Evolutionary conservation across 495 filamentous ascomycete species (phyloP), one percentile per base, ranked within the genome.

Genomic region (Copromyces sp.): DNA sequence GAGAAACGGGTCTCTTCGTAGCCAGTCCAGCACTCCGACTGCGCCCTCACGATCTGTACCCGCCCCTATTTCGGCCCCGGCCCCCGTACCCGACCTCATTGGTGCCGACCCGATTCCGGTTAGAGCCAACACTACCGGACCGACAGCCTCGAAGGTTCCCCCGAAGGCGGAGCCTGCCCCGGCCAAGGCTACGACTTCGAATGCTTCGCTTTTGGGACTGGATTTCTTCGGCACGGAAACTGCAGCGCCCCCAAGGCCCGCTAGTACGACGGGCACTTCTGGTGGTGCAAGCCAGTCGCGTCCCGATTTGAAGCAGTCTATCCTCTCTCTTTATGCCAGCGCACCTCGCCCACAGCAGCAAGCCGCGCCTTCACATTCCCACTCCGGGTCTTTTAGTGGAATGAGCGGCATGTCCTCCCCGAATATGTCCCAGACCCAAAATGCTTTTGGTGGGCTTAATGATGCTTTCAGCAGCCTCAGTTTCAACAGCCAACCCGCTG

Each of bases 281-380:
- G 84, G 85, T 24, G 77, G 87, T 7, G 82, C 82, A 20, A 84
- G 85, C 39, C 89, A 92, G 75, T 97, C 94, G 53, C 86, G 95
- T 45, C 95, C 96, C 2, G 95, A 99, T 80, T 84, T 99, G 45
- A 98, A 98, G 80, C 94, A 97, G 80, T 98, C 95, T 14, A 99
- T 99, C 71, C 83, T 99, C 12, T 98, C 96, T 3, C 85, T 99
- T 9, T 99, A 99, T 78, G 92, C 95, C 42, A 93, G 94, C 47
- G 90, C 92, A 47, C 92, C 91, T 20, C 86, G 88, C 72, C 87
- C 89, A 45, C 90, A 91, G 75, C 86, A 85, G 11, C 89, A 87
- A 69, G 77, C 81, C 39, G 47, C 42, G 71, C 84, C 87, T 68
- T 89, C 83, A 9, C 83, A 84, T 69, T 73, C 74, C 24, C 72